Conservation (phyloP, 2,329 filamentous ascomycete genomes). For the Diaporthe ilicicola region DNA sequence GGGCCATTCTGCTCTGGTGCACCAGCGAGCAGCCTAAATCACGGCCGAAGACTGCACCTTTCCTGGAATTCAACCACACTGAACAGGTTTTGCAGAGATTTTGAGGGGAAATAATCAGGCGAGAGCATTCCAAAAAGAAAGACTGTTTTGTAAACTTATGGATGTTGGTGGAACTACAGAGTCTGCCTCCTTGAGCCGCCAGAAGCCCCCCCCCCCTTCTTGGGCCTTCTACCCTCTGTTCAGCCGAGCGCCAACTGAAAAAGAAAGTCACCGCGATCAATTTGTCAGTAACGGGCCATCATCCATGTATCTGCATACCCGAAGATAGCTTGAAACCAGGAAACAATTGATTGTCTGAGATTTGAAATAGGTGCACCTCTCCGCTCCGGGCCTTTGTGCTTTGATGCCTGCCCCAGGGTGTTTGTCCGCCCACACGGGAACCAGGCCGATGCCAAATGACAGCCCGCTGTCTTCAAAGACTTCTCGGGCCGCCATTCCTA, state of each 20-base stretch:
- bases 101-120: no score
- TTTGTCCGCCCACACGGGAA: not conserved
- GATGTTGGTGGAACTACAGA: not conserved
- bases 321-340: no score
- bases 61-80: not conserved
- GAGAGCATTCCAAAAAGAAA: no score
- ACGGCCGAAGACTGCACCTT: not conserved
- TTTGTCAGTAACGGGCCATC: no score
- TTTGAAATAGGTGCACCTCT: not conserved
- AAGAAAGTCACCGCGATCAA: no score
- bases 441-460: not conserved
- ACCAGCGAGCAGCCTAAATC: not conserved
- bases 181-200: not conserved
- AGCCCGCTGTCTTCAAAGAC: not conserved
- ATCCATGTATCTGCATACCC: no score
- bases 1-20: no score
- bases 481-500: not conserved
- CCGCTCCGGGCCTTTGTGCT: not conserved
- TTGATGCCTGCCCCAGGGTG: not conserved
- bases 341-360: not conserved
- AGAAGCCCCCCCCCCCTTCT: no score
- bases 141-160: no score
- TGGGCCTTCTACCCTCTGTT: no score
- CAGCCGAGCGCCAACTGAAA: not conserved
- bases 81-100: not conserved